Conservation (phyloP, 1,284 basidiomycete species). For the Ustilago trichophora region DNA sequence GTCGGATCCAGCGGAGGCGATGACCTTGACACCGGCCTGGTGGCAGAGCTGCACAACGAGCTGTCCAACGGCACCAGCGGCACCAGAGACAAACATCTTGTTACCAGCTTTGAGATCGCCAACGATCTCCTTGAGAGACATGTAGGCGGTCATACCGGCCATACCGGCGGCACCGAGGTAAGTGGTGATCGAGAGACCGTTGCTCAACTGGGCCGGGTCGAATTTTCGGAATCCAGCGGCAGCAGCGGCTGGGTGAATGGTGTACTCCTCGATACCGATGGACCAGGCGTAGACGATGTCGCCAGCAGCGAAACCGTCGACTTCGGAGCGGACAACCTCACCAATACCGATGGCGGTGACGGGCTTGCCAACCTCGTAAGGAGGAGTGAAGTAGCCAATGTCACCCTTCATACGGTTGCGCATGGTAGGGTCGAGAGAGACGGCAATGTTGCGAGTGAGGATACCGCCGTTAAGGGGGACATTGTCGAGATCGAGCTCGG, state of each 20-base stretch:
- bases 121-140: constrained; percentile 56
- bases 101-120: constrained; percentile 50
- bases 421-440: constrained; percentile 50
- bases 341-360: constrained; percentile 39
- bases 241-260: constrained; percentile 14
- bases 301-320: constrained; percentile 12
- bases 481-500: constrained; percentile 38
- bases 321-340: constrained; percentile 36
- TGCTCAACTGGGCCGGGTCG: constrained; percentile 9
- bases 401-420: constrained; percentile 50
- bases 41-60: constrained; percentile 71
- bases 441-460: constrained; percentile 41
- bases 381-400: constrained; percentile 34
- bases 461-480: constrained; percentile 41
- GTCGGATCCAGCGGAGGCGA: constrained; percentile 80
- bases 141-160: constrained; percentile 65
- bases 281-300: constrained; percentile 38
- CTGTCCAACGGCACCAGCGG: constrained; percentile 62
- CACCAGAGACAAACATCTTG: constrained; percentile 58
- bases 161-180: constrained; percentile 66
- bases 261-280: constrained; percentile 39
- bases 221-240: constrained; percentile 25
- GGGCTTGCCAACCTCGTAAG: constrained; percentile 30
- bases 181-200: constrained; percentile 46
- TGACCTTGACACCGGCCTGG: constrained; percentile 73